Percentiles rank a stretch among this genome's conserved stretches.
phyloP scores from a whole-genome alignment of 768 basidiomycete genomes.

The Megacollybia marginata region DNA sequence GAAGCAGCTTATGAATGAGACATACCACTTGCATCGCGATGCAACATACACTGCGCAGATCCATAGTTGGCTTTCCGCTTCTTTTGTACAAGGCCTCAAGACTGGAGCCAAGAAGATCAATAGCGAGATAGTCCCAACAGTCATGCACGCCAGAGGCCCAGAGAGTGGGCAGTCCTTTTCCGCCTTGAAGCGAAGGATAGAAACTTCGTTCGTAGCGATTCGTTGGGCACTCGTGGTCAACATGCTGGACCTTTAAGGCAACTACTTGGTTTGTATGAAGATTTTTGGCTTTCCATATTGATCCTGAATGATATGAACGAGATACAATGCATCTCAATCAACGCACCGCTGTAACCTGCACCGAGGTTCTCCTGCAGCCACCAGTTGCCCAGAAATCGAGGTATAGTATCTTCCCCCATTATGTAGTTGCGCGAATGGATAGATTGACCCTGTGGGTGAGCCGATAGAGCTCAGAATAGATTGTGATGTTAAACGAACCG shows the following conservation, averaged over 20 bases:
- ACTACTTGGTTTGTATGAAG: constrained; percentile 51
- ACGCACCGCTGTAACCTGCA: constrained; percentile 61
- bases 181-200: constrained; percentile 63
- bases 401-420: no score
- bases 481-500: no score
- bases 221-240: constrained; percentile 69
- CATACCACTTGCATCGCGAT: constrained; percentile 74
- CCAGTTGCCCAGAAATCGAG: constrained; percentile 35
- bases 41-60: constrained; percentile 64
- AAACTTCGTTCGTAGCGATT: constrained; percentile 64
- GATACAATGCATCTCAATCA: not conserved
- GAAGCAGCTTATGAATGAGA: constrained; percentile 4
- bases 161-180: constrained; percentile 66
- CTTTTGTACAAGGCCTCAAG: constrained; percentile 55
- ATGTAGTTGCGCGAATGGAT: no score
- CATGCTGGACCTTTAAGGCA: constrained; percentile 66
- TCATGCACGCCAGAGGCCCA: constrained; percentile 53
- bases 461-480: no score
- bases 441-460: no score
- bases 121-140: constrained; percentile 67
- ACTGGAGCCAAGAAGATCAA: constrained; percentile 66
- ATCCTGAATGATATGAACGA: constrained; percentile 34
- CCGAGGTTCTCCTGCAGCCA: constrained; percentile 53
- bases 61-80: constrained; percentile 51
- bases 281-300: constrained; percentile 59